These are phyloP conservation scores for Papiliotrema laurentii DNA, from an alignment of 1,284 basidiomycete species.

Conservation along the genomic window DNA sequence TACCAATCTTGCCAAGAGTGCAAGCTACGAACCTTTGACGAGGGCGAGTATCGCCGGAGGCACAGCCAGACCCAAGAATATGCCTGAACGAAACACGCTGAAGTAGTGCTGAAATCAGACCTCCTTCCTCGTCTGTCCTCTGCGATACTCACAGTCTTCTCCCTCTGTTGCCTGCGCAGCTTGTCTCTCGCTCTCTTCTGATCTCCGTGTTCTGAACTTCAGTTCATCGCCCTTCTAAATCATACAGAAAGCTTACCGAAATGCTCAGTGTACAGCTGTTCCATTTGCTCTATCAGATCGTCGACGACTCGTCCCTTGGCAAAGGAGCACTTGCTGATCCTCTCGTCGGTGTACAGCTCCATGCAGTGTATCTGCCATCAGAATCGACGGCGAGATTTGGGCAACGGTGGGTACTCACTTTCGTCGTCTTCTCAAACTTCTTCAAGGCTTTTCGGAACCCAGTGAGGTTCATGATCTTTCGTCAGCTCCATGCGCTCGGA, in stretches of 20 bases:
- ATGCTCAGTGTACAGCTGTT: conserved; percentile 63
- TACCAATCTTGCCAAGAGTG: neutral
- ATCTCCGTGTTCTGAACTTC: conserved; percentile 66
- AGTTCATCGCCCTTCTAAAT: neutral
- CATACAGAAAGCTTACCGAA: conserved; percentile 58
- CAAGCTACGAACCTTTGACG: conserved; percentile 56
- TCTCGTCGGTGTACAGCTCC: conserved; percentile 70
- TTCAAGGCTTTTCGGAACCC: conserved; percentile 89
- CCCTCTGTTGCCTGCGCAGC: conserved; percentile 58
- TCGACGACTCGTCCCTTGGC: conserved; percentile 58
- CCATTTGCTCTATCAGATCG: conserved; percentile 66
- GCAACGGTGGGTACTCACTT: conserved; percentile 52
- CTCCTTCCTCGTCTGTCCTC: neutral
- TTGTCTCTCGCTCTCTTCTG: conserved; percentile 69
- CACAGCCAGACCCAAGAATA: conserved; percentile 69
- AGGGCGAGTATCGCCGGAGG: conserved; percentile 70
- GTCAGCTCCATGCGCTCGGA: conserved; percentile 3
- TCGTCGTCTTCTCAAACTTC: conserved; percentile 86
- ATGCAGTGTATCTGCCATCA: conserved; percentile 50
- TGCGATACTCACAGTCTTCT: conserved; percentile 51
- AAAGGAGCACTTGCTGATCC: conserved; percentile 53
- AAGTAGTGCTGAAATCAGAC: conserved; percentile 57
- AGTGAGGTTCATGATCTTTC: conserved; percentile 74
- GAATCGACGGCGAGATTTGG: neutral
- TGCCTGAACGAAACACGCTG: conserved; percentile 69